Evolutionary conservation across 106 monocot species (phyloP).

Genomic region (Vanilla planifolia): DNA sequence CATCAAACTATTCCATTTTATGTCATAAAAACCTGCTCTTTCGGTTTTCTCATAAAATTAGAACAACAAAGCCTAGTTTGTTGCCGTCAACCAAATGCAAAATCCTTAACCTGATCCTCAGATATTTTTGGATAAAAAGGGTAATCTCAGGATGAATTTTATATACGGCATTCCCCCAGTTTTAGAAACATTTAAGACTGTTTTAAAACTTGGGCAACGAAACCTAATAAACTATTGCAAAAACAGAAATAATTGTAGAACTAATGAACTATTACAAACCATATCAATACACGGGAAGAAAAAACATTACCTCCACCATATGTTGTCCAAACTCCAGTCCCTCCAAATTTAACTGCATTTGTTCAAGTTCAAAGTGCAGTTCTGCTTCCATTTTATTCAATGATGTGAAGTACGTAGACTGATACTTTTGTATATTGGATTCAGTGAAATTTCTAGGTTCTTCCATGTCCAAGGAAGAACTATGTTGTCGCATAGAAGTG

Average conservation of each 20-base stretch:
- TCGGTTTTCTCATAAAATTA: too few species aligned
- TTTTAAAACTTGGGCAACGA: too few species aligned
- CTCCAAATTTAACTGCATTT: background rate
- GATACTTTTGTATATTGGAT: background rate
- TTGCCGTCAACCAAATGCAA: too few species aligned
- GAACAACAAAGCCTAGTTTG: too few species aligned
- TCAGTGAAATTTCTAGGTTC: background rate
- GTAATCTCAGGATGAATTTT: too few species aligned
- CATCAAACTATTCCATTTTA: too few species aligned
- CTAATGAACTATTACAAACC: background rate
- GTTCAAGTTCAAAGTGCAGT: conserved; percentile 1
- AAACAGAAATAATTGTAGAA: background rate
- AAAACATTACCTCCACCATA: background rate
- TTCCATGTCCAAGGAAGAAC: background rate
- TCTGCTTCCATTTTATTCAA: conserved; percentile 1
- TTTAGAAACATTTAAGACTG: too few species aligned
- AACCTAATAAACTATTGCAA: background rate
- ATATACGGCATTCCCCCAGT: too few species aligned
- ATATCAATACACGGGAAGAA: background rate
- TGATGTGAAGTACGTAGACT: background rate
- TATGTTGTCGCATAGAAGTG: background rate
- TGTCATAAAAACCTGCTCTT: too few species aligned
- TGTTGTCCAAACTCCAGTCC: background rate
- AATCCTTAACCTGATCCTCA: too few species aligned
- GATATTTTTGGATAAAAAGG: too few species aligned